These are phyloP conservation scores for Colletotrichum sp. DNA, from an alignment of 2,329 filamentous ascomycete genomes.

Conservation along the genomic window DNA sequence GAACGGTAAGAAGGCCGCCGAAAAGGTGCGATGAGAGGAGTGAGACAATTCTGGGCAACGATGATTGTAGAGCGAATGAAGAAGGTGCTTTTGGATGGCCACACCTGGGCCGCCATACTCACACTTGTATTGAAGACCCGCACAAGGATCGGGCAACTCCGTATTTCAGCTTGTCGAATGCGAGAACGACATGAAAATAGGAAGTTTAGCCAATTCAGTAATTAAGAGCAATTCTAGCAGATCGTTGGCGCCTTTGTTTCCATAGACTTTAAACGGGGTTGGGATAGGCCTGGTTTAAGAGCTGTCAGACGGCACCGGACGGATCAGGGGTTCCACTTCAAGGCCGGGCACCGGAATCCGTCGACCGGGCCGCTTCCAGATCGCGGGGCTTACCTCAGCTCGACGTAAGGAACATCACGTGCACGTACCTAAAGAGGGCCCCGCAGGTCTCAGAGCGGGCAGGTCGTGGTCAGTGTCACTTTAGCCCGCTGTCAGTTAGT, in stretches of 20 bases:
- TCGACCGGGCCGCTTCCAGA: background rate
- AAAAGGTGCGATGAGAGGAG: background rate
- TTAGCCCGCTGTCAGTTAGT: background rate
- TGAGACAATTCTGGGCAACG: background rate
- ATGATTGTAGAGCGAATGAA: background rate
- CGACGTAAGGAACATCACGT: background rate
- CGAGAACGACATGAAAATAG: background rate
- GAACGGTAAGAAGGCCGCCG: slow-evolving; percentile 36
- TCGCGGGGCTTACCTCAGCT: background rate
- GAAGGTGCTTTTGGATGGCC: background rate
- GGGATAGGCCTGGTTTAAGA: background rate
- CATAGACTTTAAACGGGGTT: background rate
- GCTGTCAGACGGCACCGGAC: background rate
- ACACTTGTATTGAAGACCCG: background rate
- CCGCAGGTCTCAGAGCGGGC: background rate
- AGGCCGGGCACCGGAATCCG: background rate
- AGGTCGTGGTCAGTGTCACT: slow-evolving; percentile 3
- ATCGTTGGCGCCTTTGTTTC: background rate
- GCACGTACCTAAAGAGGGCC: background rate
- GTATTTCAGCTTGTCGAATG: background rate
- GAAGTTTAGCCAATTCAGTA: background rate
- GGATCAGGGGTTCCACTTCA: background rate
- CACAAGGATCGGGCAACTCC: background rate
- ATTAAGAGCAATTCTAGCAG: background rate
- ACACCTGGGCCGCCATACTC: background rate